phyloP scores from a whole-genome alignment of 805 yeast genomes.

The Candida ortonii region DNA sequence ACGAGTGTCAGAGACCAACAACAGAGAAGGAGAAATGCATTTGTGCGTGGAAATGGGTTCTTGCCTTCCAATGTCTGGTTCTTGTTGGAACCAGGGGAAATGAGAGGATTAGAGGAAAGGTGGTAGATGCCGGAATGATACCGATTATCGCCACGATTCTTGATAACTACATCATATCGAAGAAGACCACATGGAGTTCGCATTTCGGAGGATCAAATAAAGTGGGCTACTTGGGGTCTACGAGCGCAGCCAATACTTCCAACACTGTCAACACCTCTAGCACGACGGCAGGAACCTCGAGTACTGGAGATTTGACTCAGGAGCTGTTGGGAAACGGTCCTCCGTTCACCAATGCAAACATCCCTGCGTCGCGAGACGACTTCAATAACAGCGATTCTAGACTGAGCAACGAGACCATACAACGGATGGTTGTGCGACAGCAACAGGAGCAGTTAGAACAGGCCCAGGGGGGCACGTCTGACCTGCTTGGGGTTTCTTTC shows the following conservation, averaged over 20 bases:
- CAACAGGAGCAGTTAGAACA: constrained; percentile 8
- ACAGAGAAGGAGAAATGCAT: constrained; percentile 46
- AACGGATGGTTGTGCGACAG: constrained; percentile 8
- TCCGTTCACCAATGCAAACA: constrained; percentile 9
- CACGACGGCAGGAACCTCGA: constrained; percentile 15
- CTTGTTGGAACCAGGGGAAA: constrained; percentile 92
- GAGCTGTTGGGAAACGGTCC: constrained; percentile 8
- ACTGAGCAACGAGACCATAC: constrained; percentile 2
- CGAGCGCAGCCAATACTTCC: constrained; percentile 2
- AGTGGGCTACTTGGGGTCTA: constrained; percentile 7
- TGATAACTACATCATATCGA: constrained; percentile 67
- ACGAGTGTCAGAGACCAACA: constrained; percentile 59
- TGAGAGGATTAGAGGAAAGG: constrained; percentile 76
- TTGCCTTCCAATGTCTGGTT: constrained; percentile 89
- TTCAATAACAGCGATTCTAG: constrained; percentile 6
- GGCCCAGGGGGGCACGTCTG: not conserved
- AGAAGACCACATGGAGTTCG: constrained; percentile 23
- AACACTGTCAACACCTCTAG: constrained; percentile 6
- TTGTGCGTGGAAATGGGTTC: constrained; percentile 94
- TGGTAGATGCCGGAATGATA: constrained; percentile 87
- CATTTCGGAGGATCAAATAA: constrained; percentile 13
- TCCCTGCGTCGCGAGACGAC: constrained; percentile 7
- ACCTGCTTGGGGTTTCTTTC: not conserved
- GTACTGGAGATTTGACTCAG: constrained; percentile 13
- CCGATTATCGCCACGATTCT: constrained; percentile 89